Evolutionary conservation across 164 flowering plant species (phyloP), one percentile per base, ranked within the genome.

Genomic region (Houttuynia cordata): DNA sequence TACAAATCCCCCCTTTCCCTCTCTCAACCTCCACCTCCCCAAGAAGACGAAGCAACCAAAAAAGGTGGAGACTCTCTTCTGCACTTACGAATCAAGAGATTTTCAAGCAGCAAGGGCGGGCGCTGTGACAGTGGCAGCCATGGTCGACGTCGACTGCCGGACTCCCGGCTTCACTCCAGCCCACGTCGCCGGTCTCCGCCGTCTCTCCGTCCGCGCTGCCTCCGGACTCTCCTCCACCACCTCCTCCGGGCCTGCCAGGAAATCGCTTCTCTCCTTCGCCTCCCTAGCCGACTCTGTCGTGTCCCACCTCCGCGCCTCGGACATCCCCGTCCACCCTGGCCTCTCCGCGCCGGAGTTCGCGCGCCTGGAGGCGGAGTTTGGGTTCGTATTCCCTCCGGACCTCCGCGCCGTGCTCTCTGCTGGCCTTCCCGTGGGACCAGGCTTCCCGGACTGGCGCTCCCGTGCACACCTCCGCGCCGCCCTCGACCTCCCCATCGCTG

Each of bases 121-220:
- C n/a, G n/a, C n/a, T n/a, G n/a, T n/a, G n/a, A n/a, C n/a, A n/a
- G n/a, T n/a, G n/a, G 18, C 56, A 24, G 66, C 40, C 54, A 92
- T 92, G 98, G 98, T 89, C 62, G 98, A 89, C 83, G 96, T 93
- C 5, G 96, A 88, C 81, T 84, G 97, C 60, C 76, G 96, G 54
- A 81, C 82, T 85, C 65, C 82, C 63, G 83, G 88, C 51, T 73
- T 86, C 0, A 89, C 74, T 66, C 88, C 89, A 72, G 86, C 95
- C 25, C 96, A 93, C 64, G 62, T 78, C 20, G 99, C 99, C 58
- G 99, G 92, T 45, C 77, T 93, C 55, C 95, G 97, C 57, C 91
- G 99, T 0, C 80, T 93, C 57, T 90, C 97, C 0, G 96, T 95
- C 18, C 72, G 99, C 24, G 99, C 99, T n/a, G 83, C 95, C 10